Conservation (phyloP, 345 rosid species). For the Citrus maxima region DNA sequence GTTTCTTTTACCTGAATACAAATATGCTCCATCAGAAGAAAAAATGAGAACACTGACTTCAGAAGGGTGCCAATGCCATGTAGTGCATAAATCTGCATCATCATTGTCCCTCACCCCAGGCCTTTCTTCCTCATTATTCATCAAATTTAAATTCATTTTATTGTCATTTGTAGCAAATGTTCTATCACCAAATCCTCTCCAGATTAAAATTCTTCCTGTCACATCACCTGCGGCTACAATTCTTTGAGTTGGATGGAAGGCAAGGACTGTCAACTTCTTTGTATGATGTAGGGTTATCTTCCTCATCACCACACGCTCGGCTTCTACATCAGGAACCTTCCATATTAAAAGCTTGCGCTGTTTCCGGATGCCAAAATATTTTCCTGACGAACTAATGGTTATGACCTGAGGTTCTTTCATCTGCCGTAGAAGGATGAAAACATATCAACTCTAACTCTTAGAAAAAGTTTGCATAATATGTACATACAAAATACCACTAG, state of each 20-base stretch:
- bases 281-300: conserved; percentile 84
- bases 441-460: background rate
- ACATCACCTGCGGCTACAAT: conserved; percentile 88
- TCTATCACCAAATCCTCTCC: conserved; percentile 82
- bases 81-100: conserved; percentile 93
- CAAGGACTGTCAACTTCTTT: conserved; percentile 55
- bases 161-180: conserved; percentile 33
- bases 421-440: conserved; percentile 33
- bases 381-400: conserved; percentile 59
- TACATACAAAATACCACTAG: background rate
- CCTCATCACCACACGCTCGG: conserved; percentile 36
- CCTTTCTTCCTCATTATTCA: conserved; percentile 52
- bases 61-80: conserved; percentile 92
- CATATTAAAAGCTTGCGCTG: conserved; percentile 64
- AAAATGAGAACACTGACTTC: conserved; percentile 64
- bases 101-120: conserved; percentile 90
- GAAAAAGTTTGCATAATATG: background rate
- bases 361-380: conserved; percentile 53
- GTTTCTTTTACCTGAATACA: conserved; percentile 65
- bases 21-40: conserved; percentile 90
- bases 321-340: conserved; percentile 61
- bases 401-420: conserved; percentile 54
- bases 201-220: conserved; percentile 84
- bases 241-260: conserved; percentile 82
- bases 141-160: conserved; percentile 19